phyloP scores from a whole-genome alignment of 2,329 filamentous ascomycete genomes.

The Aspergillus versicolor region DNA sequence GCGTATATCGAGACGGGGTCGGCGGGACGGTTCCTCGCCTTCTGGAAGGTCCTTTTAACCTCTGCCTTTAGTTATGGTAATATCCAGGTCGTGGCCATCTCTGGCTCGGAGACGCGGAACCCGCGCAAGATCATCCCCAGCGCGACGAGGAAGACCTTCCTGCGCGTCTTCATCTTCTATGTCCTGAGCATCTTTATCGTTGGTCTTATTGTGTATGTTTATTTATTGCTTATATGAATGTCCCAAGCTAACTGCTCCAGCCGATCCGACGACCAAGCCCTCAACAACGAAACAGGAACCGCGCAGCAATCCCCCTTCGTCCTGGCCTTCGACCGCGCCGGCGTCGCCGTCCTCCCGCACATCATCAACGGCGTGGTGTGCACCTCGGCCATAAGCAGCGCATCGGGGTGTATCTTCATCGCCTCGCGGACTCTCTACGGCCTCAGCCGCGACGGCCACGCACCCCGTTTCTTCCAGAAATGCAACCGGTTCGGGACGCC shows the following conservation, averaged over 20 bases:
- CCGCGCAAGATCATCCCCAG: neutral
- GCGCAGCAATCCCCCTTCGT: neutral
- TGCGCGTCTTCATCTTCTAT: neutral
- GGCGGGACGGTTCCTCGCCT: slow-evolving; percentile 21
- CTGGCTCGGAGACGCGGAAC: neutral
- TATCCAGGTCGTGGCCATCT: neutral
- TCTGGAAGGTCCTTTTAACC: slow-evolving; percentile 10
- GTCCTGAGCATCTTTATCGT: neutral
- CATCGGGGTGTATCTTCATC: neutral
- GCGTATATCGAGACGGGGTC: slow-evolving; percentile 15
- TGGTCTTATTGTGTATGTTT: neutral
- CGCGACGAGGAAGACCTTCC: neutral
- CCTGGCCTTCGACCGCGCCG: neutral
- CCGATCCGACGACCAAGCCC: slow-evolving; percentile 1
- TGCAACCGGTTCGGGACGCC: neutral
- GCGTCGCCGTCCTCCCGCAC: neutral
- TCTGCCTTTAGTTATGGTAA: neutral
- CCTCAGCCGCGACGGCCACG: slow-evolving; percentile 1
- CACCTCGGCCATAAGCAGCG: slow-evolving; percentile 1
- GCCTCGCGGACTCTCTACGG: slow-evolving; percentile 4
- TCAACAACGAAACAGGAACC: neutral
- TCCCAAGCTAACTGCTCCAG: neutral
- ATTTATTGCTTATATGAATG: no score
- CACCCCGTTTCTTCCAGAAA: neutral
- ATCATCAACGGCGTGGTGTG: slow-evolving; percentile 6